These are phyloP conservation scores for Madurella mycetomatis DNA, from an alignment of 2,329 filamentous ascomycete genomes.

Conservation along the genomic window DNA sequence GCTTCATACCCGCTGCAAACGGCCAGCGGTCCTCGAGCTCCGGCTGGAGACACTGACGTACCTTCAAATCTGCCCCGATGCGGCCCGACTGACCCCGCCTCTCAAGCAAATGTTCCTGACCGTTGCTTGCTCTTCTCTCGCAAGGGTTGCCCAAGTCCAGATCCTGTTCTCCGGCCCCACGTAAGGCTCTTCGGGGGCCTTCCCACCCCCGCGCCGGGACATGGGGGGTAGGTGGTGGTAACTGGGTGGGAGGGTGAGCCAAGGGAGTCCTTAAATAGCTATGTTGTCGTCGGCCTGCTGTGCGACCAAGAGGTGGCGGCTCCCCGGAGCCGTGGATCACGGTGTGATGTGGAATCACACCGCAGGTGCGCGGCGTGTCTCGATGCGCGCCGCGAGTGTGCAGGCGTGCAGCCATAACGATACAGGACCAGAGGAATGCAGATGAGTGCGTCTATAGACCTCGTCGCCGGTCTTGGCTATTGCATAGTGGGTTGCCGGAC, in stretches of 20 bases:
- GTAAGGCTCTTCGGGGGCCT: not conserved
- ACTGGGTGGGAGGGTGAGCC: not conserved
- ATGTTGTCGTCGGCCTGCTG: not conserved
- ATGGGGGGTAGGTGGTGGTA: too few relatives aligned
- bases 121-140: not conserved
- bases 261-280: not conserved
- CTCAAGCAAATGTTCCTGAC: not conserved
- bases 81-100: not conserved
- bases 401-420: not conserved
- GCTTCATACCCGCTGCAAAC: too few relatives aligned
- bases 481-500: not conserved
- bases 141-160: not conserved
- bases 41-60: not conserved
- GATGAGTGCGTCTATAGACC: not conserved
- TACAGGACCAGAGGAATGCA: not conserved
- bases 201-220: too few relatives aligned
- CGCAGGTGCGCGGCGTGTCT: not conserved
- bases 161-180: not conserved
- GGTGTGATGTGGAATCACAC: slow-evolving; percentile 1
- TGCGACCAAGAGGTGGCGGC: not conserved
- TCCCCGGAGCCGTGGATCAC: not conserved
- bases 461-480: slow-evolving; percentile 3
- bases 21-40: too few relatives aligned
- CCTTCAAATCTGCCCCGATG: not conserved
- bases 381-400: not conserved